Evolutionary conservation across 768 basidiomycete genomes (phyloP), one percentile per base, ranked within the genome.

Genomic region (Suillus plorans): DNA sequence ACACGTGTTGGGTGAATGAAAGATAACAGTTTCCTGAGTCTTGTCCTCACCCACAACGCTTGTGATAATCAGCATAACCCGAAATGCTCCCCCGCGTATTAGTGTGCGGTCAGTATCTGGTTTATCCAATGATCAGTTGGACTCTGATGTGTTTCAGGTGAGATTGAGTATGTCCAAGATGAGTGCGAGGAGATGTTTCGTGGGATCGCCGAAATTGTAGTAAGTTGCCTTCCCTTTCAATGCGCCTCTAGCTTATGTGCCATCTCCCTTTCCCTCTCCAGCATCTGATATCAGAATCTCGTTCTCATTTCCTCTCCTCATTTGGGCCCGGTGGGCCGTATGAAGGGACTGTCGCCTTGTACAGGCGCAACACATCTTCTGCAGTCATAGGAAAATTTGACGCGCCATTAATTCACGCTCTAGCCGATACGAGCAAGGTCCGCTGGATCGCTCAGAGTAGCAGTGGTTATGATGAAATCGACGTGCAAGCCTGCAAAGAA

Each of bases 401-500:
- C 73, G 83, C 84, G 70, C 88, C 87, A 67, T 80, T 96, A 64
- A 84, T 96, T 67, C 75, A 82, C 55, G 84, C 81, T 0, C 80
- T 95, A 9, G 86, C 92, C 1, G 66, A 60, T n/a, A 80, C 79
- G 28, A 66, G 79, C 1, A 80, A 78, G 28, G 82, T 94, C 61
- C 87, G 87, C 72, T 93, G 89, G 87, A 91, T 95, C 71, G 90
- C 88, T 7, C 92, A 94, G 76, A 94, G 93, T 64, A 92, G 92
- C 14, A 91, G 93, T 0, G 93, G 94, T 0, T 95, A 95, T 70
- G 92, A 95, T 73, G 85, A 88, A 63, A 88, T 95, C 65, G 89
- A 94, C 70, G 86, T 93, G 22, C 78, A 79, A 28, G 89, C 88
- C 2, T 88, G 88, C 75, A 90, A 86, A 72, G 84, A 82, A 22